Percentiles rank a stretch among this genome's conserved stretches.
Evolutionary conservation across 75 land plant genomes (phyloP).

Genomic region (Cupressus sempervirens): DNA sequence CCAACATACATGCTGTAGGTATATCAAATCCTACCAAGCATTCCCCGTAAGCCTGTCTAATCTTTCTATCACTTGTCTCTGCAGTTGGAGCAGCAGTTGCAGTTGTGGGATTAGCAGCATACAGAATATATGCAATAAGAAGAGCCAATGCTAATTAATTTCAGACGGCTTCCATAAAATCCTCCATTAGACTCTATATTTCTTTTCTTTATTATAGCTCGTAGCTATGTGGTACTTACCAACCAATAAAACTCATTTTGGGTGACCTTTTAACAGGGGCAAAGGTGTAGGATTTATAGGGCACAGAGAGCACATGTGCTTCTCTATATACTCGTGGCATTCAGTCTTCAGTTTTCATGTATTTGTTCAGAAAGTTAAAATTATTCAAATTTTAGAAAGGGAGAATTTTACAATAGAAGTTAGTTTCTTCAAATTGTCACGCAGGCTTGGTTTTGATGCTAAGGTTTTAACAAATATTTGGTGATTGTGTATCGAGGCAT

Average conservation of each 20-base stretch:
- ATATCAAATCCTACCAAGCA: not conserved
- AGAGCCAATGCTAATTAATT: slow-evolving; percentile 39
- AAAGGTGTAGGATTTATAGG: not conserved
- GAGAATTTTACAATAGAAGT: not conserved
- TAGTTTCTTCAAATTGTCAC: not conserved
- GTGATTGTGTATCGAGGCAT: not conserved
- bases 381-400: not conserved
- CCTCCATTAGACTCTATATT: not conserved
- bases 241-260: not conserved
- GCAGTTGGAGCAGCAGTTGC: slow-evolving; percentile 90
- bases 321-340: not conserved
- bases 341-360: not conserved
- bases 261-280: not conserved
- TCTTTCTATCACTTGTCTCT: slow-evolving; percentile 4
- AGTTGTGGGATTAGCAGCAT: slow-evolving; percentile 77
- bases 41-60: not conserved
- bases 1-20: not conserved
- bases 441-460: not conserved
- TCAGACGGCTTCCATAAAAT: not conserved
- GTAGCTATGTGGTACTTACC: not conserved
- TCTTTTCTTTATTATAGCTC: not conserved
- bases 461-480: not conserved
- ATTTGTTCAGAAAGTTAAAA: not conserved
- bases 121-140: slow-evolving; percentile 68
- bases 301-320: not conserved